These are phyloP conservation scores for Diospyros kaki DNA, from an alignment of 148 eudicot genomes.

Conservation along the genomic window DNA sequence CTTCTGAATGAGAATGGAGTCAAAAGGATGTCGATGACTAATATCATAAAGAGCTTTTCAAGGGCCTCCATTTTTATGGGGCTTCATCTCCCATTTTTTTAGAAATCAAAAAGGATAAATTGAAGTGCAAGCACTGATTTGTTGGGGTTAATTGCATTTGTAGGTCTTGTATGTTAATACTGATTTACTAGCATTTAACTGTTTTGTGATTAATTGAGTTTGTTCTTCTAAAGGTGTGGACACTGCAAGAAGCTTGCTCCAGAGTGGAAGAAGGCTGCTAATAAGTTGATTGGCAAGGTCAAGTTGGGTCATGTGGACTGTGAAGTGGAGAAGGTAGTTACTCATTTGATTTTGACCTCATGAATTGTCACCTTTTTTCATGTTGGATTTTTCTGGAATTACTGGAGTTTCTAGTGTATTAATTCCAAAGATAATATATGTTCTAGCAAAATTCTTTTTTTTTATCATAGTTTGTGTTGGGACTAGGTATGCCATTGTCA, in stretches of 20 bases:
- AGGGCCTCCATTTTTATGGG: not conserved
- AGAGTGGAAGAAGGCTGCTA: slow-evolving; percentile 96
- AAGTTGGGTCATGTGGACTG: slow-evolving; percentile 93
- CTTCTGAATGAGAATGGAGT: not conserved
- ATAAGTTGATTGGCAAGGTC: slow-evolving; percentile 84
- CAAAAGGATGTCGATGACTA: not conserved
- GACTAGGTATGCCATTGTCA: not conserved
- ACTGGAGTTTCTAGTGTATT: not conserved
- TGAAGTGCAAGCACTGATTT: not conserved
- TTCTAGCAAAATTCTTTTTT: not conserved
- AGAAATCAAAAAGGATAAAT: not conserved
- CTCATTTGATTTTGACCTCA: not conserved
- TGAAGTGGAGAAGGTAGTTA: slow-evolving; percentile 82
- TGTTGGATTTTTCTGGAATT: not conserved
- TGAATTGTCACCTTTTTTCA: not conserved
- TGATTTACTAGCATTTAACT: not conserved
- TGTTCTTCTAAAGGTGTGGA: slow-evolving; percentile 64
- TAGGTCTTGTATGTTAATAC: not conserved
- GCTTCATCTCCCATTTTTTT: not conserved
- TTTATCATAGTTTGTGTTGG: not conserved
- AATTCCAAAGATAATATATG: no score
- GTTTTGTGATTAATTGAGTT: not conserved
- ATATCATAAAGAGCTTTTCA: not conserved
- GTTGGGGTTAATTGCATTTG: not conserved
- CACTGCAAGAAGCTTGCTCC: slow-evolving; percentile 99